Base-by-base conservation (phyloP, 208 protist species). In the Blastocrithidia nonstop region DNA sequence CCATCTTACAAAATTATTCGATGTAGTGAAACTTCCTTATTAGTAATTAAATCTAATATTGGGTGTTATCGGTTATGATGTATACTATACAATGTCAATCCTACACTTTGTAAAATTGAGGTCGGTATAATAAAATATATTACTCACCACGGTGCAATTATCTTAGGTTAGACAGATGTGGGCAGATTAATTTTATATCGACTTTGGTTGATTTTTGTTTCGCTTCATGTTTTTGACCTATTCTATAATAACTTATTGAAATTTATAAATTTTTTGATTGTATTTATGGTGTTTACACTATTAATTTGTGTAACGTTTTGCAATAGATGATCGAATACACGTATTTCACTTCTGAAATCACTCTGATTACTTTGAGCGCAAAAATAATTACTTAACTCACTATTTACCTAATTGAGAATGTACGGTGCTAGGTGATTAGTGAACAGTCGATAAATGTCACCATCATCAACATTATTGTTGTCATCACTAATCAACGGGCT, bases 1-100 rank as follows among this genome's bases (percentile, higher is more conserved):
- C 24, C 8, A 31, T 91, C 77, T 27, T 86, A 73, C 19, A 46
- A 6, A 1, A 84, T 29, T 1, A 77, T n/a, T 0, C 71, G 61
- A 2, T 25, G 11, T 3, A 32, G 16, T 0, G 66, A 47, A 6
- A 74, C 19, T 8, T 60, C 31, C 11, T 33, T 26, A n/a, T 37
- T 33, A 16, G 29, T 66, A 21, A 24, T 25, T 3, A 8, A 23
- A 47, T 11, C 16, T 15, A 58, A 16, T 17, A 72, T 45, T 4
- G 65, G 59, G 11, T 46, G 1, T 20, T 0, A 5, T 11, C 31
- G 28, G 47, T 72, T 58, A 8, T 16, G 45, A 2, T 20, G 45
- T 8, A 62, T 13, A 25, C 50, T 55, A 27, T 50, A 57, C 1
- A 5, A 8, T 15, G 60, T 44, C 17, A 59, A 44, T 22, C 36